phyloP scores from a whole-genome alignment of 1,139 yeast genomes.

The Saccharomyces hybrid region DNA sequence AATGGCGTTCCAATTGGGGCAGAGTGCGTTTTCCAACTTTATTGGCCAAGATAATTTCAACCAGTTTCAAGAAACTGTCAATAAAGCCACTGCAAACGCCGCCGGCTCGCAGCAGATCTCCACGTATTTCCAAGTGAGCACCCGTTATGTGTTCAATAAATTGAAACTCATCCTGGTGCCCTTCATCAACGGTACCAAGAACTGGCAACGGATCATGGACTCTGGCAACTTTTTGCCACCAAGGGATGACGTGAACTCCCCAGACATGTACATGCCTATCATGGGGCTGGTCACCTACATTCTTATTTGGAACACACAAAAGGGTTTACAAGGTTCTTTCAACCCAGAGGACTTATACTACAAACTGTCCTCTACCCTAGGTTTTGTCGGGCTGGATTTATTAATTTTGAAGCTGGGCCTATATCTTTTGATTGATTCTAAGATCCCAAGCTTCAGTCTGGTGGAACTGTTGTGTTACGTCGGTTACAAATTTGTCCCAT shows the following conservation, averaged over 20 bases:
- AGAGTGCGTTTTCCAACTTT: slow-evolving; percentile 56
- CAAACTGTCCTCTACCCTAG: slow-evolving; percentile 83
- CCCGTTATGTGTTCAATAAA: slow-evolving; percentile 73
- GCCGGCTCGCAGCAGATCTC: slow-evolving; percentile 22
- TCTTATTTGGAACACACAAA: slow-evolving; percentile 72
- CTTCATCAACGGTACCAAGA: slow-evolving; percentile 55
- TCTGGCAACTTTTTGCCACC: slow-evolving; percentile 29
- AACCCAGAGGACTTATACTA: slow-evolving; percentile 90
- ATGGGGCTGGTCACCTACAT: slow-evolving; percentile 91
- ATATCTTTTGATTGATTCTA: slow-evolving; percentile 40
- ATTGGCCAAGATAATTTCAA: slow-evolving; percentile 29
- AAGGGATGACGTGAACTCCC: slow-evolving; percentile 72
- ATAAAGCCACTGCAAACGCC: slow-evolving; percentile 19
- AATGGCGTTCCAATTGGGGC: slow-evolving; percentile 84
- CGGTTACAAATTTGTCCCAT: slow-evolving; percentile 89
- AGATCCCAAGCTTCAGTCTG: slow-evolving; percentile 38
- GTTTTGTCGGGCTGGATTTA: slow-evolving; percentile 70
- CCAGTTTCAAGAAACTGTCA: slow-evolving; percentile 29
- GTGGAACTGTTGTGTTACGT: slow-evolving; percentile 86
- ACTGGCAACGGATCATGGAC: slow-evolving; percentile 60
- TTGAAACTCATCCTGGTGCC: slow-evolving; percentile 74
- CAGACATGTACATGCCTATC: slow-evolving; percentile 90
- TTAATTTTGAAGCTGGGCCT: slow-evolving; percentile 54
- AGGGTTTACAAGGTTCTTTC: slow-evolving; percentile 83
- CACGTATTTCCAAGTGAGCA: slow-evolving; percentile 87